Conservation (phyloP, 2,329 filamentous ascomycete species). For the Eutypa lata region DNA sequence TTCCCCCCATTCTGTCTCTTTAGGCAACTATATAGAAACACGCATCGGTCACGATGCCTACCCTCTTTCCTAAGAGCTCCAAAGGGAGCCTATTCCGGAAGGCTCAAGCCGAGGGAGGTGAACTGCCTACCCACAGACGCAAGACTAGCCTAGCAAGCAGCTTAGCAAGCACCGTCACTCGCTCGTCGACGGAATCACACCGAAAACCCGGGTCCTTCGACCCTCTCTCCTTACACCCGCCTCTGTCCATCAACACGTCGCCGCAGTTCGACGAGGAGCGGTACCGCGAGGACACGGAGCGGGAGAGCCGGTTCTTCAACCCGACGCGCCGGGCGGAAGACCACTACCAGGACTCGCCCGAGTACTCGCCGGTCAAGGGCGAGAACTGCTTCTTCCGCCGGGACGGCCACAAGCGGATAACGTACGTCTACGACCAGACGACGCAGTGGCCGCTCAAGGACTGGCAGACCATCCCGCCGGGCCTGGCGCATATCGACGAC, state of each 20-base stretch:
- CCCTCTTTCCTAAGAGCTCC: conserved; percentile 27
- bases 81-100: conserved; percentile 18
- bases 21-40: background rate
- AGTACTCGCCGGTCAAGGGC: conserved; percentile 24
- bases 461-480: conserved; percentile 28
- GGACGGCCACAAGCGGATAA: conserved; percentile 10
- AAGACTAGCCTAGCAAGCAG: conserved; percentile 19
- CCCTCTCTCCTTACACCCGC: conserved; percentile 29
- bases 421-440: conserved; percentile 27
- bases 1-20: background rate
- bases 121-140: conserved; percentile 13
- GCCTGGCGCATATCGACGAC: conserved; percentile 17
- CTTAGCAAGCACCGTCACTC: conserved; percentile 24
- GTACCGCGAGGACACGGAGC: conserved; percentile 21
- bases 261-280: conserved; percentile 23
- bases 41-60: conserved; percentile 12
- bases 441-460: conserved; percentile 31
- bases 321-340: conserved; percentile 17
- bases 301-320: conserved; percentile 22
- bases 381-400: conserved; percentile 23
- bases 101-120: conserved; percentile 15
- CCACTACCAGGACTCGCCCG: conserved; percentile 19
- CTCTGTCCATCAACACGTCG: conserved; percentile 27
- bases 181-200: conserved; percentile 19
- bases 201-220: conserved; percentile 17